These are phyloP conservation scores for Acacia confusa DNA, from an alignment of 306 rosid genomes.

Conservation along the genomic window DNA sequence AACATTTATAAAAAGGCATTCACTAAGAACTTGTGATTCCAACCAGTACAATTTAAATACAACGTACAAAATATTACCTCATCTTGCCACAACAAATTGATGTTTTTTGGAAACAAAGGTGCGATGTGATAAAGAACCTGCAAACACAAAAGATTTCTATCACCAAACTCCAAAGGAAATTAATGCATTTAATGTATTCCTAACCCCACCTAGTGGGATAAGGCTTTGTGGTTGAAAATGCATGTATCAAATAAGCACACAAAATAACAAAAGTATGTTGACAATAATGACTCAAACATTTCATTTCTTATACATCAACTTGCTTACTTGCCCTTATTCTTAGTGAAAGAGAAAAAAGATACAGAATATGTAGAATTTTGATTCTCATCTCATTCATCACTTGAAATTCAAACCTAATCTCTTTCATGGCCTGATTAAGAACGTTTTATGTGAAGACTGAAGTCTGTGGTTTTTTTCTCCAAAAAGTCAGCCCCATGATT, in stretches of 20 bases:
- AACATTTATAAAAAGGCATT: slow-evolving; percentile 22
- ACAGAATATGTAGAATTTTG: neutral
- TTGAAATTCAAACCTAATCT: neutral
- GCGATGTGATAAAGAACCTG: slow-evolving; percentile 88
- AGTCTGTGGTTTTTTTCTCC: neutral
- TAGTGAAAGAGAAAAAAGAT: neutral
- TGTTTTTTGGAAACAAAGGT: slow-evolving; percentile 86
- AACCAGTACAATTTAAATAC: slow-evolving; percentile 14
- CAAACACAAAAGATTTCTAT: slow-evolving; percentile 30
- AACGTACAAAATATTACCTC: slow-evolving; percentile 63
- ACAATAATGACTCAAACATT: neutral
- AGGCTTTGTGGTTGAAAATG: neutral
- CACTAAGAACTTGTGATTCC: slow-evolving; percentile 12
- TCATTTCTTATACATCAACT: neutral
- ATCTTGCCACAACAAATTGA: slow-evolving; percentile 86
- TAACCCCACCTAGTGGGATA: too few species aligned
- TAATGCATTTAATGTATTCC: neutral
- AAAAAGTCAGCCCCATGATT: neutral
- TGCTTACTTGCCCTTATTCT: slow-evolving; percentile 3
- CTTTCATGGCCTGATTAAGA: neutral
- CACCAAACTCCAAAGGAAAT: slow-evolving; percentile 37
- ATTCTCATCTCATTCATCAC: neutral
- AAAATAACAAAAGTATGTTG: neutral
- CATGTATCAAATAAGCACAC: neutral
- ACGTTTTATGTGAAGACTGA: neutral